A percentile compares a stretch with the other conserved stretches of the same genome.
phyloP scores from a whole-genome alignment of 208 protist genomes.

The Novymonas esmeraldas region DNA sequence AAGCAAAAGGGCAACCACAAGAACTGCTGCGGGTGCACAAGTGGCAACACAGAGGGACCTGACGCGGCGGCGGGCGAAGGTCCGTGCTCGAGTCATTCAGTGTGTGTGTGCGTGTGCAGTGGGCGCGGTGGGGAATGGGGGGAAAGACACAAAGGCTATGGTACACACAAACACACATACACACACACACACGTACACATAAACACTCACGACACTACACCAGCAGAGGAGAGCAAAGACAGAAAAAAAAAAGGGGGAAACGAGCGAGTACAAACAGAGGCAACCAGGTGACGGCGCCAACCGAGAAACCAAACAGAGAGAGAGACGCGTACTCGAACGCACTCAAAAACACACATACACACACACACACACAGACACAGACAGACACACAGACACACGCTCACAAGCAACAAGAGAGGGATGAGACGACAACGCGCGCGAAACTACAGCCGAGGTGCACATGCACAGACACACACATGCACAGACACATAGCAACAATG shows the following conservation, averaged over 20 bases:
- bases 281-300: neutral
- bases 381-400: neutral
- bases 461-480: neutral
- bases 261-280: slow-evolving; percentile 4
- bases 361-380: neutral
- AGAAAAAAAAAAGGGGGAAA: neutral
- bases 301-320: slow-evolving; percentile 1
- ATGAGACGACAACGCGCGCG: too few species aligned
- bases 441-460: too few species aligned
- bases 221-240: slow-evolving; percentile 5
- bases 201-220: neutral
- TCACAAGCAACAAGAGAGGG: too few species aligned
- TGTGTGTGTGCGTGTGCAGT: too few species aligned
- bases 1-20: too few species aligned
- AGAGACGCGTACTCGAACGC: neutral
- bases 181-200: neutral
- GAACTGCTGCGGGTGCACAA: too few species aligned
- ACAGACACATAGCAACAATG: neutral
- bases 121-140: too few species aligned
- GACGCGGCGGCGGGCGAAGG: too few species aligned
- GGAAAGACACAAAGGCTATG: neutral
- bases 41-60: too few species aligned
- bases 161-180: neutral
- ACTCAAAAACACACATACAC: neutral
- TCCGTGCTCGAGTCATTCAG: too few species aligned